These are phyloP conservation scores for Barnettozyma pratensis DNA, from an alignment of 805 yeast genomes.

Conservation along the genomic window DNA sequence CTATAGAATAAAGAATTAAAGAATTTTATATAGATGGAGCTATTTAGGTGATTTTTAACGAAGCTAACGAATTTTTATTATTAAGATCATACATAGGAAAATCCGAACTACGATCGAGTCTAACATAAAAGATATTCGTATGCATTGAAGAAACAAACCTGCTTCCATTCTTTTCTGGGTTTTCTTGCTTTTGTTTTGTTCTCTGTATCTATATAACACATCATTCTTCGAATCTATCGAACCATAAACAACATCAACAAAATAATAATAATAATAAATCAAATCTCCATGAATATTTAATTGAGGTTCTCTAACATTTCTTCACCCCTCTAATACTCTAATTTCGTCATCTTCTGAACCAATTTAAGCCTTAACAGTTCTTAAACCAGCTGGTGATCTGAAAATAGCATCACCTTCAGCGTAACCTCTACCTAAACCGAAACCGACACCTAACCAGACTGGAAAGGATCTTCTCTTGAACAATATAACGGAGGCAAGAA, in stretches of 20 bases:
- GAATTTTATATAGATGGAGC: background rate
- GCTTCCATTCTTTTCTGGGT: background rate
- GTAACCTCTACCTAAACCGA: conserved; percentile 96
- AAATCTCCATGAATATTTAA: no score
- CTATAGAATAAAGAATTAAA: background rate
- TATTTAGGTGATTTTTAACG: background rate
- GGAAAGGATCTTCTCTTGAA: conserved; percentile 96
- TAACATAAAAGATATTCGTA: conserved; percentile 3
- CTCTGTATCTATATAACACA: conserved; percentile 1
- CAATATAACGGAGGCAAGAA: conserved; percentile 80
- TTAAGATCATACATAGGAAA: background rate
- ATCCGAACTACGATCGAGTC: background rate
- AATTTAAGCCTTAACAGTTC: conserved; percentile 61
- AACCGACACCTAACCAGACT: conserved; percentile 95
- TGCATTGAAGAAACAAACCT: conserved; percentile 4
- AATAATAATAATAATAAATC: background rate
- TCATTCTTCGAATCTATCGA: conserved; percentile 2
- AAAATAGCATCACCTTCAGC: conserved; percentile 98
- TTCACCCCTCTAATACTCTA: no score
- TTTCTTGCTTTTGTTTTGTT: background rate
- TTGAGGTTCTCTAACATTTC: no score
- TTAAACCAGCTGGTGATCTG: conserved; percentile 74
- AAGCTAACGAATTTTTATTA: conserved; percentile 2
- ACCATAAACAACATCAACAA: background rate
- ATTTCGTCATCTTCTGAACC: background rate